These are phyloP conservation scores for Verticillium nubilum DNA, from an alignment of 2,329 filamentous ascomycete species.

Conservation along the genomic window DNA sequence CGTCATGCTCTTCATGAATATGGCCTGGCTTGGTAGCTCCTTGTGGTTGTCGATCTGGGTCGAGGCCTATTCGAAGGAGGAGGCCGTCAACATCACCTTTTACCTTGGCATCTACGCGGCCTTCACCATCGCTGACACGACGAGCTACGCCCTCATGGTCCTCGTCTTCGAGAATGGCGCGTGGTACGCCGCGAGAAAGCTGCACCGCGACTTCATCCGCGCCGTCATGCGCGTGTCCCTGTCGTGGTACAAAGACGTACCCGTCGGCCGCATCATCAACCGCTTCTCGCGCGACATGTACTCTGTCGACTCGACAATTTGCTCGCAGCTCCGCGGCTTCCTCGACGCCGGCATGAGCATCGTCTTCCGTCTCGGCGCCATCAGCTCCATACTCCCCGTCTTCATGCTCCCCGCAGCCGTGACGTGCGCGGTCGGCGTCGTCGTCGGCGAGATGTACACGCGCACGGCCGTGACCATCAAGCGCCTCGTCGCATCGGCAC, in stretches of 20 bases:
- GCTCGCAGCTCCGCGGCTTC: conserved; percentile 35
- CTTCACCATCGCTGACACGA: conserved; percentile 35
- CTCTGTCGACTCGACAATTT: conserved; percentile 45
- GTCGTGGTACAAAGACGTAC: conserved; percentile 50
- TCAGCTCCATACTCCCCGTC: conserved; percentile 46
- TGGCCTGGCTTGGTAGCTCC: conserved; percentile 34
- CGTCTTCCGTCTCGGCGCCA: conserved; percentile 38
- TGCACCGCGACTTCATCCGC: conserved; percentile 47
- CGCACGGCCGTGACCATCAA: conserved; percentile 42
- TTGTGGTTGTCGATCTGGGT: conserved; percentile 50
- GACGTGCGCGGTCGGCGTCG: conserved; percentile 38
- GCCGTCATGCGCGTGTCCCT: conserved; percentile 49
- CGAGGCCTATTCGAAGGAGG: conserved; percentile 39
- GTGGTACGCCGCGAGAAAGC: conserved; percentile 48
- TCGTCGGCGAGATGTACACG: conserved; percentile 45
- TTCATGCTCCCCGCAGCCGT: conserved; percentile 41
- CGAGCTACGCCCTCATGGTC: conserved; percentile 35
- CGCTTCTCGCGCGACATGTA: conserved; percentile 52
- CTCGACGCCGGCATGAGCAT: conserved; percentile 36
- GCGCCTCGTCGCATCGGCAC: conserved; percentile 37
- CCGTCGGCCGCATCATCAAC: conserved; percentile 47
- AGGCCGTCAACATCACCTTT: conserved; percentile 38
- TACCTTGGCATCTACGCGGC: conserved; percentile 49
- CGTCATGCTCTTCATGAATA: conserved; percentile 33
- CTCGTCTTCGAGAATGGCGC: conserved; percentile 48